Evolutionary conservation across 1,139 yeast genomes (phyloP).

Genomic region (Debaryomyces udenii): DNA sequence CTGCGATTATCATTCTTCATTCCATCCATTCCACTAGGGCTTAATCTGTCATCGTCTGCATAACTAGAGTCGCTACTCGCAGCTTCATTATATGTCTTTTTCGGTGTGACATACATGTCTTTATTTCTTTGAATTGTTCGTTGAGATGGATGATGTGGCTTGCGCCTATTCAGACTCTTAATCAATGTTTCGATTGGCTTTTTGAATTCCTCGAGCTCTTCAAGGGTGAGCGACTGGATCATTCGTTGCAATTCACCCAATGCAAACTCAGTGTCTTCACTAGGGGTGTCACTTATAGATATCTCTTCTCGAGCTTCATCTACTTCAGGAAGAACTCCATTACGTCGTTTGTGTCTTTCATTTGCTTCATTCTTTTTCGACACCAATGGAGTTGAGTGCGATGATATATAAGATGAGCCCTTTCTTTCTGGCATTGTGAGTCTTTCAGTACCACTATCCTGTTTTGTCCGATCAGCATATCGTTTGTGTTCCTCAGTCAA

Average conservation of each 20-base stretch:
- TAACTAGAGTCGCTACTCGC: constrained; percentile 4
- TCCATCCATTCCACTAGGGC: neutral
- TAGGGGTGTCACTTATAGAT: neutral
- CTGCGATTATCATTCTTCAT: too few relatives aligned
- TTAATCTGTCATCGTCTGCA: constrained; percentile 9
- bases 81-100: constrained; percentile 2
- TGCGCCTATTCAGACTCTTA: constrained; percentile 1
- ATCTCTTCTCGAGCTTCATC: neutral
- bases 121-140: neutral
- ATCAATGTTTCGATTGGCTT: constrained; percentile 11
- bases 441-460: neutral
- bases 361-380: constrained; percentile 9
- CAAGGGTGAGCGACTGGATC: constrained; percentile 11
- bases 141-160: neutral
- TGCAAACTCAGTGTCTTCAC: neutral
- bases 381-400: constrained; percentile 38
- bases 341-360: neutral
- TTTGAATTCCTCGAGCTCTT: constrained; percentile 18
- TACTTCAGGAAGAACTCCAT: neutral
- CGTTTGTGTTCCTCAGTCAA: neutral
- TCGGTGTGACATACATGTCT: constrained; percentile 7
- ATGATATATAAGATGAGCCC: constrained; percentile 19
- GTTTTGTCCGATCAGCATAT: neutral
- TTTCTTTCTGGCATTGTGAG: neutral
- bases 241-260: constrained; percentile 15